These are phyloP conservation scores for Heritiera littoralis DNA, from an alignment of 345 rosid genomes.

Conservation along the genomic window DNA sequence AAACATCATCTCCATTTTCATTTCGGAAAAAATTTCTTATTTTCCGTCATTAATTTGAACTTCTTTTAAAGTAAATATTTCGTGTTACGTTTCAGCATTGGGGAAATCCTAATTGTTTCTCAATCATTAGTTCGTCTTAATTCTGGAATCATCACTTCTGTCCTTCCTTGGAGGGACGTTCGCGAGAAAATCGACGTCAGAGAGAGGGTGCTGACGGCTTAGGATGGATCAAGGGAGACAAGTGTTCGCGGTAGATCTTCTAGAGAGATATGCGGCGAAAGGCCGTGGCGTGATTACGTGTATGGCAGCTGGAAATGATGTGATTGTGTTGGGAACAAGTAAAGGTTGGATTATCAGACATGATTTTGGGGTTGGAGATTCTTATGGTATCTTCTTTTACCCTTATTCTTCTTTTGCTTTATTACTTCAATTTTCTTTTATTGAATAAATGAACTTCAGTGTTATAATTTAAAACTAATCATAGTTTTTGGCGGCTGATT, in stretches of 20 bases:
- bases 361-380: slow-evolving; percentile 84
- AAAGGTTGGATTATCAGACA: slow-evolving; percentile 92
- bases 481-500: neutral
- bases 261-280: slow-evolving; percentile 86
- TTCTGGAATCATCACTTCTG: neutral
- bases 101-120: neutral
- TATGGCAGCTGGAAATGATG: slow-evolving; percentile 98
- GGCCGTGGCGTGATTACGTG: slow-evolving; percentile 86
- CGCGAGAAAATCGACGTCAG: neutral
- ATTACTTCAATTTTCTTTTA: neutral
- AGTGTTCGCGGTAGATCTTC: slow-evolving; percentile 85
- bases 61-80: neutral
- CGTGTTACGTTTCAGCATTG: neutral
- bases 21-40: neutral
- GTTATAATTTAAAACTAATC: neutral
- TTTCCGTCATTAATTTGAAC: neutral
- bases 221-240: slow-evolving; percentile 75
- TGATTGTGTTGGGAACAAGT: slow-evolving; percentile 86
- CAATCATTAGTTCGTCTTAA: neutral
- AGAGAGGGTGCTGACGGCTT: slow-evolving; percentile 1
- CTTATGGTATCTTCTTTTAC: slow-evolving; percentile 48
- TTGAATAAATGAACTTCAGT: neutral
- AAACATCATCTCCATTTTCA: neutral
- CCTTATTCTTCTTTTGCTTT: neutral
- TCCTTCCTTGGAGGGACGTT: neutral